Evolutionary conservation across 1,139 yeast species (phyloP), one percentile per base, ranked within the genome.

Genomic region (Geotrichum citri-aurantii): DNA sequence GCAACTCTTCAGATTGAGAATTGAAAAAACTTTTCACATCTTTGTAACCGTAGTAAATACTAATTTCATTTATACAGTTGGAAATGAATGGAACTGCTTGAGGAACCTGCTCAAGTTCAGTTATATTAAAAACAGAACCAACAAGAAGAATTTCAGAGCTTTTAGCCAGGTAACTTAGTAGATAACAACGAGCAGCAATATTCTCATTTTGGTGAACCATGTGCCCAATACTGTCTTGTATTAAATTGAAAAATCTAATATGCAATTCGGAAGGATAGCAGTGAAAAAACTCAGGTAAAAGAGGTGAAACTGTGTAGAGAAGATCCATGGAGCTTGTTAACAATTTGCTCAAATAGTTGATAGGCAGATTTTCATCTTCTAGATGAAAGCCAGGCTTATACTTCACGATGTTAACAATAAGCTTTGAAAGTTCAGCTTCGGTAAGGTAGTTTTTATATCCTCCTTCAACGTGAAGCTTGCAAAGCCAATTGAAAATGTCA

Each of bases 401-500:
- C 40, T 50, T 54, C 44, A 54, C 44, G 1, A 50, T 27, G 17
- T 50, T 29, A 1, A 48, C 37, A 11, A 57, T 27, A 17, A 57
- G 44, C 17, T 21, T 17, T 40, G 52, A 48, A 5, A 57, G 24
- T 12, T 26, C 27, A 17, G 49, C 21, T 33, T 54, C 54, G 5
- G 55, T 55, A 5, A 49, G 50, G 40, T 24, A 50, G 24, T 57
- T 57, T 14, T 47, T 50, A 48, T 53, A 50, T 10, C 59, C 57
- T 26, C 52, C 57, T 14, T 54, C 59, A 5, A 57, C 29, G 29
- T 49, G 48, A 7, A 52, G 29, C 21, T 50, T 50, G 40, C 55
- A 53, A n/a, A 57, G 51, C 59, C 59, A 57, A 14, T 50, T 44
- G 2, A 57, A 50, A 50, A 57, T 53, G 11, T 57, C 56, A 8